phyloP scores from a whole-genome alignment of 2,329 filamentous ascomycete genomes.

The Arthrobotrys musiformis region DNA sequence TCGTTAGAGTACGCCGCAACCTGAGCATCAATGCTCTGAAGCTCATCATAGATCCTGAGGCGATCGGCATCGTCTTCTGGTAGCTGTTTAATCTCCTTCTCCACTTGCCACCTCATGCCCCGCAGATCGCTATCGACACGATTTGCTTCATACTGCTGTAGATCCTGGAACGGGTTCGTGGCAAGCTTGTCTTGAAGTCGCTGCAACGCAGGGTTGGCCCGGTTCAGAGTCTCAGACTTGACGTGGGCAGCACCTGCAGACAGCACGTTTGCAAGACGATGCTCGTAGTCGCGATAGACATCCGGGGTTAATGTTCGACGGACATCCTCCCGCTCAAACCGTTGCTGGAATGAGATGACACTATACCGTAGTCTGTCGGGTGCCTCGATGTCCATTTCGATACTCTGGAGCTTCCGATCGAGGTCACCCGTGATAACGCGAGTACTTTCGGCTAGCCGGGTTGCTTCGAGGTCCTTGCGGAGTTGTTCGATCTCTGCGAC shows the following conservation, averaged over 20 bases:
- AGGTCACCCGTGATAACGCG: constrained; percentile 26
- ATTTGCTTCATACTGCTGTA: constrained; percentile 30
- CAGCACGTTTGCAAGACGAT: background rate
- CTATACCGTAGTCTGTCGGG: constrained; percentile 20
- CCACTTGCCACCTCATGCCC: constrained; percentile 40
- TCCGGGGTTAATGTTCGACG: constrained; percentile 10
- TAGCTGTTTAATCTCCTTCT: constrained; percentile 31
- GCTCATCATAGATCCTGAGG: constrained; percentile 10
- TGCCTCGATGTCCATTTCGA: constrained; percentile 18
- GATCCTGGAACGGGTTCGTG: constrained; percentile 22
- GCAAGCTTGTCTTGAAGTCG: constrained; percentile 26
- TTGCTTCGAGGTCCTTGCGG: constrained; percentile 28
- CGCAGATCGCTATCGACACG: constrained; percentile 22
- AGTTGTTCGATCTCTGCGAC: constrained; percentile 37
- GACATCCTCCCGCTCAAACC: constrained; percentile 27
- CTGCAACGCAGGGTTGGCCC: constrained; percentile 28
- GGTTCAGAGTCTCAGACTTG: constrained; percentile 15
- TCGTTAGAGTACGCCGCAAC: constrained; percentile 27
- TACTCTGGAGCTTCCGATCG: constrained; percentile 28
- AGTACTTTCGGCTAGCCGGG: constrained; percentile 17
- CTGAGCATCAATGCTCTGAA: constrained; percentile 14
- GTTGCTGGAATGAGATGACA: constrained; percentile 32
- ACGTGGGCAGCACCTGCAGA: constrained; percentile 2
- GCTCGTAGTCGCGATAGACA: constrained; percentile 22
- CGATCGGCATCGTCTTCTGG: constrained; percentile 26